Evolutionary conservation across 805 yeast species (phyloP), one percentile per base, ranked within the genome.

Genomic region (Yarrowia yakushimensis): DNA sequence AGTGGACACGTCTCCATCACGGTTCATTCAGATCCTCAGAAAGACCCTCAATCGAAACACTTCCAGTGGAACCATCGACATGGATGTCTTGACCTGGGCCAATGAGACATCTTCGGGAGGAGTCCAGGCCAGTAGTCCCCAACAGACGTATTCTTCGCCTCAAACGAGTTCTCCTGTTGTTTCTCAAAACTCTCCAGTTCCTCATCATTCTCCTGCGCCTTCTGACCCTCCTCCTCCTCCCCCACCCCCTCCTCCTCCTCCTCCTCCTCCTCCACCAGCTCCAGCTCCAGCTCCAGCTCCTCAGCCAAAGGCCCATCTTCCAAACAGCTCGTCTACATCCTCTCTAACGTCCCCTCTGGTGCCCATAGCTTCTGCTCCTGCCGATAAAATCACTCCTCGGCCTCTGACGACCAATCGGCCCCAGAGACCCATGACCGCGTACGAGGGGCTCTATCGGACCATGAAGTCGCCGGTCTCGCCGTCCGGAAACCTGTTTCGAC

Each of bases 21-120:
- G 82, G 65, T 92, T 80, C 74, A 84, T 83, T 63, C 84, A 79
- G 64, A 72, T 79, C 36, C 71, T 82, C 66, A 79, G 84, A 63
- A 77, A 81, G 63, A 79, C 85, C 1, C 64, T 74, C 6, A 76
- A 65, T 42, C 66, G 69, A 15, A 67, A 73, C 15, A 46, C 61
- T 27, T 67, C 69, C 5, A 39, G 63, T 12, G 59, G 59, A 4
- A 52, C 59, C 4, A 52, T 52, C 13, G 59, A 52, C n/a, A 10
- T 36, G n/a, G 59, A 52, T 13, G 17, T 4, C 9, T 7, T 52
- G 15, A 34, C 11, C n/a, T n/a, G 20, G 42, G 4, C n/a, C 27
- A 30, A 8, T 18, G 25, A 28, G 4, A 27, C 25, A 1, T 11
- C 42, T 18, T 10, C 42, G 6, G 22, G 22, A 4, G 10, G 39